Base-by-base conservation (phyloP, 306 rosid genomes). In the Lablab purpureus region DNA sequence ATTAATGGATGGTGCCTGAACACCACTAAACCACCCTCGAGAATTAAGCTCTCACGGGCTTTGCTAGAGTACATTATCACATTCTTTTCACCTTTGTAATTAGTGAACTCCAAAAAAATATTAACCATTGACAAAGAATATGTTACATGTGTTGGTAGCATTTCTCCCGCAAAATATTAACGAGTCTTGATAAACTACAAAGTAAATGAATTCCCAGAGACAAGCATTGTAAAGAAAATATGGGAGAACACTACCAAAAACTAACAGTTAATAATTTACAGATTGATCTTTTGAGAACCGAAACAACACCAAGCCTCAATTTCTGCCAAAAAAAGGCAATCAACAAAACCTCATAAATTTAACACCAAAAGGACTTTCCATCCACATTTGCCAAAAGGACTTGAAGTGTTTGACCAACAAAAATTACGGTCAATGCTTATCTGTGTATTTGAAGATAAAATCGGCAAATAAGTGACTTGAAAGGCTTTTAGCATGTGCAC, bases 221-320 rank as follows among this genome's bases (percentile, higher is more conserved):
- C 30, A 14, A 55, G 36, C 37, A 25, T 46, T 15, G 45, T 0
- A 47, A 54, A 47, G 18, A 27, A 73, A 2, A 19, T 14, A 2
- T 21, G 28, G 60, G 78, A 37, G 23, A 37, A 1, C 52, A 58
- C 67, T 15, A 73, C 41, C 40, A 11, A 54, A 21, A 14, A 22
- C 77, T 73, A 54, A 52, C 36, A 52, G 36, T 52, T 30, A 69
- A 55, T 69, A 69, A 70, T 79, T 46, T 70, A 79, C 83, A 78
- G 23, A 18, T 68, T 69, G 51, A 68, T 56, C 59, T 65, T 52
- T 55, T 30, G 49, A 54, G 49, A 68, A 56, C 21, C 46, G 41
- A 68, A 68, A 67, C 81, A 78, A 68, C 60, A 41, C 36, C 19
- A 69, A 56, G 77, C 43, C 71, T 59, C 77, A 70, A 59, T 45